Evolutionary conservation across 352 stramenopile species (phyloP), one percentile per base, ranked within the genome.

Genomic region (Phytophthora crassamura): DNA sequence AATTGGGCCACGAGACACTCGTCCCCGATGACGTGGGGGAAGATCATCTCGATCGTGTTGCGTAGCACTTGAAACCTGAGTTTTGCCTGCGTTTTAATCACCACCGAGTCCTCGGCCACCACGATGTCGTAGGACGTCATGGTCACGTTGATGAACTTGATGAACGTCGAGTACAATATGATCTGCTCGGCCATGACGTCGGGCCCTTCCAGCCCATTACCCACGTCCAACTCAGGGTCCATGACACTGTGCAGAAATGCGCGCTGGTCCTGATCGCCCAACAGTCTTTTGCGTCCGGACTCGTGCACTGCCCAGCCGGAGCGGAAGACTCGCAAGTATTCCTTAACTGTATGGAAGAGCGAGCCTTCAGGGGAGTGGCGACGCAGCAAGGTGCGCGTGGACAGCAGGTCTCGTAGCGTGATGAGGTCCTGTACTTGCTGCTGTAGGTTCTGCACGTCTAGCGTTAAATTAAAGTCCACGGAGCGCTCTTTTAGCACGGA

Each of bases 381-480:
- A 14, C 45, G 32, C 20, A 62, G 41, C 15, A 30, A 33, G 9
- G 54, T 54, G n/a, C 33, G n/a, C 14, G 38, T 57, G 20, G 22
- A 50, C 14, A 56, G 33, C 15, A 57, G 4, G 34, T 55, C 56
- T 14, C 78, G 61, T 20, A 61, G 36, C 15, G 36, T 66, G 36
- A 33, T 48, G 4, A 72, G 25, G 16, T 78, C 58, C 41, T 63
- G 68, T 41, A 82, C 67, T 46, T 81, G 60, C 25, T 84, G 72
- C 43, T 57, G 50, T 12, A 84, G 58, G 16, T 52, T 52, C 51
- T 84, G 67, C 46, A 84, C 68, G 63, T 84, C 72, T 14, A 84
- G 72, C 48, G 59, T 81, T 14, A 84, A 61, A 43, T 81, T 84
- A 54, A 84, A 81, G 35, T 71, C 72, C n/a, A 79, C 57, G 7